These are phyloP conservation scores for Darksidea phi DNA, from an alignment of 495 filamentous ascomycete genomes.

Conservation along the genomic window DNA sequence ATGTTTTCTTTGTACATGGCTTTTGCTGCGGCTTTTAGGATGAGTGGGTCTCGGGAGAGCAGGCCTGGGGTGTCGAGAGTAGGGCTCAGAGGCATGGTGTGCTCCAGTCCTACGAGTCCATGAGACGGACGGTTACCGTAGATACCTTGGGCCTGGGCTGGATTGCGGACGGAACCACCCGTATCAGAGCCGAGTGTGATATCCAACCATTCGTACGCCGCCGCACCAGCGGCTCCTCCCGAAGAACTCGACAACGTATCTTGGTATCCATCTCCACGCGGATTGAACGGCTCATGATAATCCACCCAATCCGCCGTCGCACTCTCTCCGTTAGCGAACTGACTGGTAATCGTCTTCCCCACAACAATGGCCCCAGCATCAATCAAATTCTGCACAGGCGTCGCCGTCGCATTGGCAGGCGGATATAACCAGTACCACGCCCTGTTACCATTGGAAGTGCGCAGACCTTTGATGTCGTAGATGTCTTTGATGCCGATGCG, in stretches of 20 bases:
- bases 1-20: conserved; percentile 38
- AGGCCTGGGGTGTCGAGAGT: conserved; percentile 51
- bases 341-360: conserved; percentile 59
- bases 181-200: conserved; percentile 44
- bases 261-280: conserved; percentile 44
- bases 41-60: conserved; percentile 36
- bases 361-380: conserved; percentile 60
- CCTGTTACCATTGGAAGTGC: conserved; percentile 55
- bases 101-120: conserved; percentile 47
- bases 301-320: conserved; percentile 57
- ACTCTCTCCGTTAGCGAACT: conserved; percentile 59
- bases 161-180: conserved; percentile 51
- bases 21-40: conserved; percentile 31
- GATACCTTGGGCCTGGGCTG: conserved; percentile 49
- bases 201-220: conserved; percentile 42
- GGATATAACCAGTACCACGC: conserved; percentile 57
- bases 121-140: conserved; percentile 54
- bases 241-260: conserved; percentile 38
- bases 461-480: conserved; percentile 56
- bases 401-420: conserved; percentile 47
- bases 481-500: conserved; percentile 64
- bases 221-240: conserved; percentile 37
- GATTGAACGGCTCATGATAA: conserved; percentile 44
- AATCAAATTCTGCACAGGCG: conserved; percentile 56
- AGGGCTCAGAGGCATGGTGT: conserved; percentile 50